These are phyloP conservation scores for Ceratocystis alfenasii DNA, from an alignment of 2,329 filamentous ascomycete genomes.

Conservation along the genomic window DNA sequence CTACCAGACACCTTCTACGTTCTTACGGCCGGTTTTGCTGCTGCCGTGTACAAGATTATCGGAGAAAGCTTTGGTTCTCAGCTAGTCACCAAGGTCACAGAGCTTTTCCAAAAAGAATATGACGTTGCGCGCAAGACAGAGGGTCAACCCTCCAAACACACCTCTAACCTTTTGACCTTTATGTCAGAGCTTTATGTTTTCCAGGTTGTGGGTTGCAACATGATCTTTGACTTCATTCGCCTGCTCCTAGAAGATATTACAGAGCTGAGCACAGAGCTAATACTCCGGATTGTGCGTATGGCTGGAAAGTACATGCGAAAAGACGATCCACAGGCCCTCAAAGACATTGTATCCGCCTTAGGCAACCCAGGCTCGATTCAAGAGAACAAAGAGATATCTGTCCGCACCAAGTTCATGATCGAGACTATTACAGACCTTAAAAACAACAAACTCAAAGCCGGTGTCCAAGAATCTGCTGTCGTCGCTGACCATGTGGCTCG, in stretches of 20 bases:
- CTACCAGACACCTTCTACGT: constrained; percentile 84
- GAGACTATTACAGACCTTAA: constrained; percentile 91
- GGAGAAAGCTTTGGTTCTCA: constrained; percentile 85
- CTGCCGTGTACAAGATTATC: constrained; percentile 74
- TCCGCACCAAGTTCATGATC: constrained; percentile 93
- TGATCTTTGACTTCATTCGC: constrained; percentile 86
- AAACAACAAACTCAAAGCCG: constrained; percentile 79
- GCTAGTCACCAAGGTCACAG: constrained; percentile 64
- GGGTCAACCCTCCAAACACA: constrained; percentile 26
- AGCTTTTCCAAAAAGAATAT: constrained; percentile 59
- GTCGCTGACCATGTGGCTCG: constrained; percentile 70
- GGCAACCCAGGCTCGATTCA: constrained; percentile 54
- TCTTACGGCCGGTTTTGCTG: constrained; percentile 77
- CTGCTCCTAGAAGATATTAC: constrained; percentile 62
- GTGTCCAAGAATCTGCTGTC: constrained; percentile 56
- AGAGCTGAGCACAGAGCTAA: constrained; percentile 76
- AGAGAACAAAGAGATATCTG: constrained; percentile 60
- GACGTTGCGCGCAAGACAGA: constrained; percentile 31
- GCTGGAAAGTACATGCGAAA: constrained; percentile 72
- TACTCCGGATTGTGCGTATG: constrained; percentile 71
- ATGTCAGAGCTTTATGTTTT: constrained; percentile 86
- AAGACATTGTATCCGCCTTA: constrained; percentile 73
- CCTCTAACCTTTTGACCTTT: constrained; percentile 68
- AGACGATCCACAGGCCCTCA: constrained; percentile 78
- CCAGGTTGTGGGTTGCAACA: constrained; percentile 66